These are phyloP conservation scores for Helotiales sp. DNA, from an alignment of 2,329 filamentous ascomycete genomes.

Conservation along the genomic window DNA sequence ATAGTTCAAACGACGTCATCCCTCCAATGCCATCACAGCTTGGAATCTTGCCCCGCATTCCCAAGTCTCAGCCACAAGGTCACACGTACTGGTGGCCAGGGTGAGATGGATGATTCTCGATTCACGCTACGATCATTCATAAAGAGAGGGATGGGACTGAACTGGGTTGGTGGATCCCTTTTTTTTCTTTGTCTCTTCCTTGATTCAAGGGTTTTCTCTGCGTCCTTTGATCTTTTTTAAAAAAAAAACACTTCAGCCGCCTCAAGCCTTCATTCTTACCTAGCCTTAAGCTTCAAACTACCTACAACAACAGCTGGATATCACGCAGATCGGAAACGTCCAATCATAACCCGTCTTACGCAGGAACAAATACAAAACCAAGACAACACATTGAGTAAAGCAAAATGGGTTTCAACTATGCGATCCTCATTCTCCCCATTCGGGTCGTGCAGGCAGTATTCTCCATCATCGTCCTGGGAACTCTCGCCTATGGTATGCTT, in stretches of 20 bases:
- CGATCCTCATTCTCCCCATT: constrained; percentile 61
- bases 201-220: background rate
- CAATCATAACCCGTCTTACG: constrained; percentile 6
- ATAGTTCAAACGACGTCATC: constrained; percentile 10
- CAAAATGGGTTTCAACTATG: constrained; percentile 52
- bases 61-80: constrained; percentile 16
- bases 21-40: constrained; percentile 7
- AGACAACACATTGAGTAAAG: too few species aligned
- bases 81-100: background rate
- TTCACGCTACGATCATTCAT: background rate
- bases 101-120: too few species aligned
- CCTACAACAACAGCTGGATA: background rate
- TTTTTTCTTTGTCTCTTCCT: background rate
- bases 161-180: background rate
- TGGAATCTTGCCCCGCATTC: constrained; percentile 23
- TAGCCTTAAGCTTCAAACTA: background rate
- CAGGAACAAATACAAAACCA: constrained; percentile 14
- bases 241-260: background rate
- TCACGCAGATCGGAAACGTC: background rate
- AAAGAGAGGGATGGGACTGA: background rate
- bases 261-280: background rate
- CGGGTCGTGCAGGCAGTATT: constrained; percentile 72
- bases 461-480: constrained; percentile 74
- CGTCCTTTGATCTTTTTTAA: background rate
- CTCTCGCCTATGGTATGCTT: constrained; percentile 72